Evolutionary conservation across 495 filamentous ascomycete genomes (phyloP), one percentile per base, ranked within the genome.

Genomic region (Chaetomium fimeti): DNA sequence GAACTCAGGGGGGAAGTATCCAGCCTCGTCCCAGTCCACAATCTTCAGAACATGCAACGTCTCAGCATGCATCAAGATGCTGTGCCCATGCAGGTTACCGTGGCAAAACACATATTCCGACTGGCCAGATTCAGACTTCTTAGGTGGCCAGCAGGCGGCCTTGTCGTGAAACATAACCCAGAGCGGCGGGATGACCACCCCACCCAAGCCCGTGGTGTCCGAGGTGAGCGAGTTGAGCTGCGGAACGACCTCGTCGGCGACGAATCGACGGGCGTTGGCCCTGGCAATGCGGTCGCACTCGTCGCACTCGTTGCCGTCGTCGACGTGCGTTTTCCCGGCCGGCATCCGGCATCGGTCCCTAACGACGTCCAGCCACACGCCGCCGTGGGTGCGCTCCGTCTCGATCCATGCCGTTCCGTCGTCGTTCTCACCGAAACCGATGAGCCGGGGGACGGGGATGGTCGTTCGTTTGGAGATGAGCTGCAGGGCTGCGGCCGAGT

Each of bases 91-190:
- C 28, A 56, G n/a, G n/a, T 56, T 56, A 2, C 53, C 53, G 5
- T 56, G 53, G 27, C 53, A 56, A 38, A 56, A 56, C 8, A 56
- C 53, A n/a, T 56, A 56, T n/a, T 38, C 53, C 53, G 11, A 1
- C 53, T 13, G 0, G 13, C 53, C 53, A 0, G 29, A 38, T 29
- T 4, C 5, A 8, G 15, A 6, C 51, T 32, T 53, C 51, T 53
- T 53, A 0, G 51, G 27, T 9, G 2, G 29, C 53, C 53, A 56
- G 29, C 4, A 4, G 1, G 53, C 16, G 1, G 11, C 22, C 15
- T 18, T 13, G 7, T 56, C 53, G 15, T 38, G 24, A 18, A 29
- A 25, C 18, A 13, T 56, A 6, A 56, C 27, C 53, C 53, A 56
- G 1, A 56, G 29, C 5, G 53, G 29, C 29, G 53, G 53, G n/a